Percentiles rank a stretch among this genome's conserved stretches.
Conservation (phyloP, 768 basidiomycete genomes). For the Dacryopinax primogenitus region DNA sequence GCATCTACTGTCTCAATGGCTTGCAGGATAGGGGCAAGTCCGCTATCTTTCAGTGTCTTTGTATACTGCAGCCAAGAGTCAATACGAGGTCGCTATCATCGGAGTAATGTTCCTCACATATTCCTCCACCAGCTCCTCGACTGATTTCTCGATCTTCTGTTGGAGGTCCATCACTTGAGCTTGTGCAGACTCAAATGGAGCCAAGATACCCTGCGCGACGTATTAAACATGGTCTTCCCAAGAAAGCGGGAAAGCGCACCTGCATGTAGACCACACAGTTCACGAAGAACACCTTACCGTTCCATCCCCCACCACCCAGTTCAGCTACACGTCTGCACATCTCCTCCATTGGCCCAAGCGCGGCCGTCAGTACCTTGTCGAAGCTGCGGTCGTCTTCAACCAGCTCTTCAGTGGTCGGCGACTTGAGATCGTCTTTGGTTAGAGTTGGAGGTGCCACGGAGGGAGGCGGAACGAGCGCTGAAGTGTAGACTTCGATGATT, state of each 20-base stretch:
- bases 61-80: conserved; percentile 23
- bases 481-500: conserved; percentile 78
- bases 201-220: conserved; percentile 43
- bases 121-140: conserved; percentile 56
- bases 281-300: conserved; percentile 66
- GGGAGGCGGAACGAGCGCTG: conserved; percentile 39
- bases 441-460: conserved; percentile 24
- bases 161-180: conserved; percentile 49
- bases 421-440: conserved; percentile 39
- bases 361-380: conserved; percentile 62
- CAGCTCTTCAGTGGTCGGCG: conserved; percentile 11
- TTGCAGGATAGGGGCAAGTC: conserved; percentile 29
- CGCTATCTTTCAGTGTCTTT: conserved; percentile 30
- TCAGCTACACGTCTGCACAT: conserved; percentile 59
- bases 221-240: neutral
- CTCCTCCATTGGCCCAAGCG: conserved; percentile 70
- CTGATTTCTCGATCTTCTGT: conserved; percentile 45
- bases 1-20: conserved; percentile 27
- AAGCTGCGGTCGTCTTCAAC: conserved; percentile 31
- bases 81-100: neutral
- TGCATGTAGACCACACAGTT: conserved; percentile 77
- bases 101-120: conserved; percentile 46
- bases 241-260: conserved; percentile 31
- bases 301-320: conserved; percentile 61
- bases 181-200: conserved; percentile 53